These are phyloP conservation scores for Dryas octopetala DNA, from an alignment of 306 rosid species.

Conservation along the genomic window DNA sequence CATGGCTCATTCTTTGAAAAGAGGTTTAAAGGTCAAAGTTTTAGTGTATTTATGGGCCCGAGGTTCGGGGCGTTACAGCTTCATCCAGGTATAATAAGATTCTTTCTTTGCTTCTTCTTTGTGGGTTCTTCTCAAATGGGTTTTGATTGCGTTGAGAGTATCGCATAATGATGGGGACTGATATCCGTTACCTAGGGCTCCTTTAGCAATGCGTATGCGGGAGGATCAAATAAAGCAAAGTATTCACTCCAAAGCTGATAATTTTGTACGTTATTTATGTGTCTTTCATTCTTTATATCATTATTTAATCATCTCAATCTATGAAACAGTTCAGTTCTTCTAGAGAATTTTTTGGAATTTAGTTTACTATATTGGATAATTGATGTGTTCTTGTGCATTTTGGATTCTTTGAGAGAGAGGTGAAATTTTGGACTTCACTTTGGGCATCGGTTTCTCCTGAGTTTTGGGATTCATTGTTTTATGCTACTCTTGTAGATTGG, in stretches of 20 bases:
- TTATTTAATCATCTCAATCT: conserved; percentile 14
- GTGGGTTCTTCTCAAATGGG: neutral
- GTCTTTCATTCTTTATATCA: conserved; percentile 20
- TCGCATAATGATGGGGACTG: conserved; percentile 99
- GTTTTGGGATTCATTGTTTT: neutral
- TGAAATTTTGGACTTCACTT: neutral
- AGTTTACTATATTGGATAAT: neutral
- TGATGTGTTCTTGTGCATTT: neutral
- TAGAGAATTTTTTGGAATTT: neutral
- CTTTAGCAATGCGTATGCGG: conserved; percentile 90
- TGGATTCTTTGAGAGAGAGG: neutral
- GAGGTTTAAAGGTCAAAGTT: no score
- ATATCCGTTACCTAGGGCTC: conserved; percentile 80
- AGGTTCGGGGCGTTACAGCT: no score
- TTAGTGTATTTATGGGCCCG: no score
- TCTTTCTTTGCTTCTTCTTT: neutral
- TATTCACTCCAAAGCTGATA: conserved; percentile 43
- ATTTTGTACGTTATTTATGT: conserved; percentile 28
- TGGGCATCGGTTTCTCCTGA: neutral
- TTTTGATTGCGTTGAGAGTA: conserved; percentile 31
- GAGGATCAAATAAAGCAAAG: conserved; percentile 99
- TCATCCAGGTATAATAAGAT: conserved; percentile 45
- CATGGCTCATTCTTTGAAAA: no score
- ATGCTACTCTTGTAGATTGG: neutral
- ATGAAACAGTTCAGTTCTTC: neutral